These are phyloP conservation scores for Corchorus olitorius DNA, from an alignment of 345 rosid species.

Conservation along the genomic window DNA sequence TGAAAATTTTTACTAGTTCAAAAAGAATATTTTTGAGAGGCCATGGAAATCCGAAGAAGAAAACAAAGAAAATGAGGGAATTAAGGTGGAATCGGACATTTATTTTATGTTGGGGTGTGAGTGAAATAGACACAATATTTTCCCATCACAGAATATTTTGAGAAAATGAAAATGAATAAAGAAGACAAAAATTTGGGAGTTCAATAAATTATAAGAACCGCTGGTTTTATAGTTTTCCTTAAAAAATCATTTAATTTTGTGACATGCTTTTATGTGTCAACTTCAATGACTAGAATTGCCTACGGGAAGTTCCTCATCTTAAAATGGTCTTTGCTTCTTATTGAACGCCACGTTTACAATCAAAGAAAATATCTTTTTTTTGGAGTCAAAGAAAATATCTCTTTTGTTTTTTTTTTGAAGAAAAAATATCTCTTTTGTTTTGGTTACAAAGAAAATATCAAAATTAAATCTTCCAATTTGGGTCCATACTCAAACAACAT, in stretches of 20 bases:
- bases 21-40: background rate
- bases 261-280: constrained; percentile 4
- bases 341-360: background rate
- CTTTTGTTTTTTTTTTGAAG: no score
- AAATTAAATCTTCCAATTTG: background rate
- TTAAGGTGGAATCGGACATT: background rate
- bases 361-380: no score
- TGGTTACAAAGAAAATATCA: no score
- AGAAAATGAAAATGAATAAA: background rate
- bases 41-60: background rate
- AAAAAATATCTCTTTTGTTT: no score
- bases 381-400: no score
- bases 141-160: background rate
- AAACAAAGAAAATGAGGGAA: background rate
- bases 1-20: background rate
- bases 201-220: constrained; percentile 22
- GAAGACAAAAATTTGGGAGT: background rate
- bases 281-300: background rate
- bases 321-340: background rate
- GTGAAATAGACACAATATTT: background rate
- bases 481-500: background rate
- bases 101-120: background rate
- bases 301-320: background rate
- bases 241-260: background rate
- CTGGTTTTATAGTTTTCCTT: constrained; percentile 11